Conservation (phyloP, 768 basidiomycete species). For the Podaxis mareebaensis region DNA sequence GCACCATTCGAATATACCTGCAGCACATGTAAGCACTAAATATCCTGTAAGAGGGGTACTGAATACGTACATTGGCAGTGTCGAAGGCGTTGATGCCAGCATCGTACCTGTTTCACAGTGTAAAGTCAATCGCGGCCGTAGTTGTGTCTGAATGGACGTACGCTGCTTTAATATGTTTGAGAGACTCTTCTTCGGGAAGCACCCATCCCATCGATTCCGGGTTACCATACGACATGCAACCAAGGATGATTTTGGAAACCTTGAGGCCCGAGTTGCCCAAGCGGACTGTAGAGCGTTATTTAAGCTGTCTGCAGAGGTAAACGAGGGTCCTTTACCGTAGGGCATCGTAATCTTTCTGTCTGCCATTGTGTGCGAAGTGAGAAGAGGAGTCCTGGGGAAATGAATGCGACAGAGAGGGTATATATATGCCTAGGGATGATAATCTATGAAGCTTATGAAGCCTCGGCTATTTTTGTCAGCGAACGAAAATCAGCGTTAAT, state of each 20-base stretch:
- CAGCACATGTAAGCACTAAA: neutral
- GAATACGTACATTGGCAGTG: slow-evolving; percentile 44
- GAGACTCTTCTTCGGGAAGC: slow-evolving; percentile 46
- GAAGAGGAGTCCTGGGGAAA: neutral
- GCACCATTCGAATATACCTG: slow-evolving; percentile 66
- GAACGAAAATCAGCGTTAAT: neutral
- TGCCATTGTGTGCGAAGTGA: neutral
- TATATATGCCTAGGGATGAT: neutral
- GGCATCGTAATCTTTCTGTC: neutral
- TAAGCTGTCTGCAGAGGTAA: neutral
- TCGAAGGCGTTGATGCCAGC: slow-evolving; percentile 64
- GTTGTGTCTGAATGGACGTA: slow-evolving; percentile 20
- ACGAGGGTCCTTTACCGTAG: neutral
- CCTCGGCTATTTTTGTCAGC: neutral
- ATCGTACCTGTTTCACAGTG: slow-evolving; percentile 44
- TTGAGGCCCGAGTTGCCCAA: neutral
- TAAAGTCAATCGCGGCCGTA: neutral
- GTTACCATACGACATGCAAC: slow-evolving; percentile 50
- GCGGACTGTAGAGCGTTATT: neutral
- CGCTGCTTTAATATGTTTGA: slow-evolving; percentile 55
- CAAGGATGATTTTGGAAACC: neutral
- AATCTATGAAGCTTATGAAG: neutral
- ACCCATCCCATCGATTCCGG: slow-evolving; percentile 53
- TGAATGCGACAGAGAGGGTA: neutral
- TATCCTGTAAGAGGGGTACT: neutral